Evolutionary conservation across 2,329 filamentous ascomycete species (phyloP).

Genomic region (Davidsoniella virescens): DNA sequence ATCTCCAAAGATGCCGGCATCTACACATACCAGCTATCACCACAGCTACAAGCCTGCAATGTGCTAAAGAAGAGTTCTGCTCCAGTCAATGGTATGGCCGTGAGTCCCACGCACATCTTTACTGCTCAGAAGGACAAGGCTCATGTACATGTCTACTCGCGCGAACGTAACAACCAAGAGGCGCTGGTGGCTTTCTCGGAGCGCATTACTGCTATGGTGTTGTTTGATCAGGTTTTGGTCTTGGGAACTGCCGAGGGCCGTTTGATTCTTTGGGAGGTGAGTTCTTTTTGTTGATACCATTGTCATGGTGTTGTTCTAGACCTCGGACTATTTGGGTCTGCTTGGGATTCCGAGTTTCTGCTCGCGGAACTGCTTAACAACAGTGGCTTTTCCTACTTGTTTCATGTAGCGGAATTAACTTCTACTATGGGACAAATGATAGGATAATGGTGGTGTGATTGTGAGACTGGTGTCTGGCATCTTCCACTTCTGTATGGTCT

Average conservation of each 20-base stretch:
- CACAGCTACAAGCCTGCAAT: conserved; percentile 55
- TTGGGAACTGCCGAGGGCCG: conserved; percentile 75
- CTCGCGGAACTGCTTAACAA: no score
- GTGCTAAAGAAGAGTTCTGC: conserved; percentile 86
- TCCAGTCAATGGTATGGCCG: conserved; percentile 61
- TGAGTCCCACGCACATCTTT: conserved; percentile 72
- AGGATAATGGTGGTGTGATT: no score
- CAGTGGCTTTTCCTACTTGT: no score
- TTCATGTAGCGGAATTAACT: not conserved
- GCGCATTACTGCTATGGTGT: conserved; percentile 59
- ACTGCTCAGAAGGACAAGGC: conserved; percentile 84
- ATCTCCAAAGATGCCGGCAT: conserved; percentile 69
- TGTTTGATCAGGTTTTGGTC: conserved; percentile 57
- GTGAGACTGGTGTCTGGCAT: no score
- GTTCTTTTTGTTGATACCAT: conserved; percentile 15
- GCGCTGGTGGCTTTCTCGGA: conserved; percentile 78
- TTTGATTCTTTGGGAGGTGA: conserved; percentile 83
- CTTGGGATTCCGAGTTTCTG: not conserved
- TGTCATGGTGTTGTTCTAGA: no score
- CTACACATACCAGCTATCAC: conserved; percentile 69
- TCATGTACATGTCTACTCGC: conserved; percentile 81
- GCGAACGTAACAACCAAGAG: conserved; percentile 72
- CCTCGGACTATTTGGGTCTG: not conserved
- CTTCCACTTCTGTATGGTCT: no score
- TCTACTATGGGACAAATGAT: not conserved